phyloP scores from a whole-genome alignment of 768 basidiomycete species.

The Rossbeevera mucosa region DNA sequence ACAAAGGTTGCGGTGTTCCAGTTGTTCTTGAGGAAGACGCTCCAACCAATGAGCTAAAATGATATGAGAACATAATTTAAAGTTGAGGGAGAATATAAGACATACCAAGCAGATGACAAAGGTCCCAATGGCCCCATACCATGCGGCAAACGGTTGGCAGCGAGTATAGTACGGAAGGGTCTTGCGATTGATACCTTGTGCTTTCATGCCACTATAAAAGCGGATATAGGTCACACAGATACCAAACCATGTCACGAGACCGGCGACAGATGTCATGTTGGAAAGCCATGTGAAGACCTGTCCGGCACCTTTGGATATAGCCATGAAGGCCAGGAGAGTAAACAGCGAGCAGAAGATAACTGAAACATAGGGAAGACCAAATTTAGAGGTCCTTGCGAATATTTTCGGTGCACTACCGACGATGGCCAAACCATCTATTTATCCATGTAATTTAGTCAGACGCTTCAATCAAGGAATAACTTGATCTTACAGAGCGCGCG shows the following conservation, averaged over 20 bases:
- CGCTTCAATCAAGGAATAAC: not conserved
- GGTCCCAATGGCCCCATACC: constrained; percentile 36
- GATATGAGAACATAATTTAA: constrained; percentile 27
- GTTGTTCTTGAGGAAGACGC: constrained; percentile 47
- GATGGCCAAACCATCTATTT: constrained; percentile 70
- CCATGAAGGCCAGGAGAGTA: constrained; percentile 76
- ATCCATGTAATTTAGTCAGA: not conserved
- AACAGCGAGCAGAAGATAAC: constrained; percentile 68
- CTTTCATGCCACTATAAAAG: constrained; percentile 80
- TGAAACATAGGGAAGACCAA: constrained; percentile 73
- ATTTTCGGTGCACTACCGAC: constrained; percentile 79
- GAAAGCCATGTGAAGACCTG: constrained; percentile 77
- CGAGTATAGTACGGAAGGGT: constrained; percentile 65
- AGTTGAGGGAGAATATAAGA: not conserved
- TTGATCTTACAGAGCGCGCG: constrained; percentile 68
- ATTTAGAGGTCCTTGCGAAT: constrained; percentile 63
- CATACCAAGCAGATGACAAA: constrained; percentile 61
- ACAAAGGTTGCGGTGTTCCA: constrained; percentile 67
- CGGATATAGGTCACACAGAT: constrained; percentile 75
- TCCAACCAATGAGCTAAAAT: constrained; percentile 44
- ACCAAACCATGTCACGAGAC: constrained; percentile 79
- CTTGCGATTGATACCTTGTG: constrained; percentile 69
- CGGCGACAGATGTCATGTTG: constrained; percentile 66
- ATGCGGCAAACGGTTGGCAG: constrained; percentile 73
- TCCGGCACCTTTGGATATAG: constrained; percentile 57